Conservation (phyloP, 495 filamentous ascomycete species). For the Beverwykella pulmonaria region DNA sequence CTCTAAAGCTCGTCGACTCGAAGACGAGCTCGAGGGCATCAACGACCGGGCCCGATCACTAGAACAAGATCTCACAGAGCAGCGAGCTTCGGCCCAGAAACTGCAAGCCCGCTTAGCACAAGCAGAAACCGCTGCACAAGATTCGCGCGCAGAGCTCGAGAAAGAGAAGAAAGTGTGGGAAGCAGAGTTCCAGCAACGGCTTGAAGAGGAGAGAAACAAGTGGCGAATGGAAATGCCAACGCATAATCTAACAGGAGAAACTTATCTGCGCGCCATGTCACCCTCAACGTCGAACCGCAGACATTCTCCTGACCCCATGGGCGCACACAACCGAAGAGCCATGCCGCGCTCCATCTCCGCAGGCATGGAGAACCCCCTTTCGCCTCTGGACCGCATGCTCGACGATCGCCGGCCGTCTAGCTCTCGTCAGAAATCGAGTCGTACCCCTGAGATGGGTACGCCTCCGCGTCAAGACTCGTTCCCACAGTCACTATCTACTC, state of each 20-base stretch:
- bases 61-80: constrained; percentile 58
- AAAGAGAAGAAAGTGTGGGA: constrained; percentile 71
- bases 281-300: constrained; percentile 34
- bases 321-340: constrained; percentile 32
- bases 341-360: constrained; percentile 33
- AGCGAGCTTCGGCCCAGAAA: constrained; percentile 64
- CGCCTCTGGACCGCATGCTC: constrained; percentile 36
- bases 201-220: constrained; percentile 74
- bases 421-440: constrained; percentile 53
- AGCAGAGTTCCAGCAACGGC: constrained; percentile 59
- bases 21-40: constrained; percentile 79
- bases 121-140: constrained; percentile 62
- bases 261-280: constrained; percentile 35
- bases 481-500: constrained; percentile 31
- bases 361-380: constrained; percentile 33
- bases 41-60: constrained; percentile 66
- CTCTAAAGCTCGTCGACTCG: constrained; percentile 70
- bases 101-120: constrained; percentile 66
- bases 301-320: constrained; percentile 35
- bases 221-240: constrained; percentile 64
- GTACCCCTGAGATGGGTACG: constrained; percentile 37
- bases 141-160: constrained; percentile 64
- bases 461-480: constrained; percentile 44
- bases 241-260: constrained; percentile 2
- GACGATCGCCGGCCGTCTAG: constrained; percentile 46